Conservation (phyloP, 176 grass and related monocot genomes). For the Neostapfia colusana region DNA sequence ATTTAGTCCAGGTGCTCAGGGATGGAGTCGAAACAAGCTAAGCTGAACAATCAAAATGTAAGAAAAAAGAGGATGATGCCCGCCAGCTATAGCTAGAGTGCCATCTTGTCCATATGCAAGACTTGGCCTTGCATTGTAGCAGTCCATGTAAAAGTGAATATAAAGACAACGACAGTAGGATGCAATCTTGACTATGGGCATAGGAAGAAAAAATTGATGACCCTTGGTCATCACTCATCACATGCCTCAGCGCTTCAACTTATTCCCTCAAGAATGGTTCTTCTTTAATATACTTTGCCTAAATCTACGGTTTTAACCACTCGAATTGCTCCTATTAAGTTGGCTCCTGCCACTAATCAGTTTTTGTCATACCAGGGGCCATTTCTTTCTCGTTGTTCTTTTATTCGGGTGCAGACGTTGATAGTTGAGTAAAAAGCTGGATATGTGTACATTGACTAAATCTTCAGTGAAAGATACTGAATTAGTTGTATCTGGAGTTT, state of each 20-base stretch:
- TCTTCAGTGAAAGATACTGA: slow-evolving; percentile 3
- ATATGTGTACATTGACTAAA: background rate
- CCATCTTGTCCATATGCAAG: slow-evolving; percentile 23
- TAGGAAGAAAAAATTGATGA: slow-evolving; percentile 20
- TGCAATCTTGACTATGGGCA: slow-evolving; percentile 39
- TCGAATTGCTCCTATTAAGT: slow-evolving; percentile 23
- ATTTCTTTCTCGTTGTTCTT: slow-evolving; percentile 25
- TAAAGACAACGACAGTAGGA: slow-evolving; percentile 50
- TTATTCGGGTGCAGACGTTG: slow-evolving; percentile 35
- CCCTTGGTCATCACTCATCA: slow-evolving; percentile 36
- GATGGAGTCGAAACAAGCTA: too few relatives aligned
- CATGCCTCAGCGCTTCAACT: slow-evolving; percentile 37
- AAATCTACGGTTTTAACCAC: slow-evolving; percentile 61
- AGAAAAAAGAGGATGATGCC: slow-evolving; percentile 18
- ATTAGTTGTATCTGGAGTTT: slow-evolving; percentile 17
- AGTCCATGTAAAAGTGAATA: slow-evolving; percentile 29
- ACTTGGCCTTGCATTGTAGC: background rate
- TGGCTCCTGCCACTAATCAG: background rate
- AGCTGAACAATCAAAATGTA: background rate
- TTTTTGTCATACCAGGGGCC: slow-evolving; percentile 36
- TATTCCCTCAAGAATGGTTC: slow-evolving; percentile 34
- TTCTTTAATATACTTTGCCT: slow-evolving; percentile 49
- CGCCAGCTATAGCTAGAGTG: background rate
- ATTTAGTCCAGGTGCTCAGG: too few relatives aligned
- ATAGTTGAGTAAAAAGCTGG: slow-evolving; percentile 38